Percentiles rank a stretch among this genome's conserved stretches.
These are phyloP conservation scores for Cytidiella melzeri DNA, from an alignment of 768 basidiomycete genomes.

Conservation along the genomic window DNA sequence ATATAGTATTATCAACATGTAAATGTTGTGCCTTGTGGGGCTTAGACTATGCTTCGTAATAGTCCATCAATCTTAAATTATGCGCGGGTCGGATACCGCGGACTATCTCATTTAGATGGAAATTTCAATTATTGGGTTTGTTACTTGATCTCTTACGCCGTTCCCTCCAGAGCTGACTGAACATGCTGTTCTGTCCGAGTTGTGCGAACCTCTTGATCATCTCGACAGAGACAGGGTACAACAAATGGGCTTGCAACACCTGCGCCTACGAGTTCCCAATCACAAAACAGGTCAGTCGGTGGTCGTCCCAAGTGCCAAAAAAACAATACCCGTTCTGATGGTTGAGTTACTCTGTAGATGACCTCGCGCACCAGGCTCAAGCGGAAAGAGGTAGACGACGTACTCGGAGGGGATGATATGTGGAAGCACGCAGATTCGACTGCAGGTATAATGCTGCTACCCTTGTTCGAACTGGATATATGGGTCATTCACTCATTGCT, in stretches of 20 bases:
- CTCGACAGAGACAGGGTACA: constrained; percentile 69
- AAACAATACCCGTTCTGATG: background rate
- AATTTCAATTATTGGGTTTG: too few species aligned
- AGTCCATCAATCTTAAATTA: too few species aligned
- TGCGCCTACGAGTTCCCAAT: constrained; percentile 97
- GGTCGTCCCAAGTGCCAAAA: constrained; percentile 1
- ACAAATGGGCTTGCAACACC: constrained; percentile 91
- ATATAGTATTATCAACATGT: too few species aligned
- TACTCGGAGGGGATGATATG: constrained; percentile 87
- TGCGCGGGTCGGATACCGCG: too few species aligned
- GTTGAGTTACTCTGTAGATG: constrained; percentile 51
- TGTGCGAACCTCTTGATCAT: constrained; percentile 86
- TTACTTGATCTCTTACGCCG: too few species aligned
- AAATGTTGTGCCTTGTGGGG: too few species aligned
- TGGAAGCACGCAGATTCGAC: constrained; percentile 94
- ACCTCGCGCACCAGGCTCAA: constrained; percentile 82
- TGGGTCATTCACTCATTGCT: background rate
- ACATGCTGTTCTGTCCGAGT: constrained; percentile 91
- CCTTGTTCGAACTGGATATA: background rate
- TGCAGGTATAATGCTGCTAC: constrained; percentile 60
- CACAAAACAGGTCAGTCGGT: constrained; percentile 58
- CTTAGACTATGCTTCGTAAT: too few species aligned
- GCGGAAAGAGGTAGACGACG: constrained; percentile 92
- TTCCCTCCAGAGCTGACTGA: too few species aligned
- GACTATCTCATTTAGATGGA: too few species aligned